Base-by-base conservation (phyloP, 345 rosid genomes). In the Eucalyptus curtisii region DNA sequence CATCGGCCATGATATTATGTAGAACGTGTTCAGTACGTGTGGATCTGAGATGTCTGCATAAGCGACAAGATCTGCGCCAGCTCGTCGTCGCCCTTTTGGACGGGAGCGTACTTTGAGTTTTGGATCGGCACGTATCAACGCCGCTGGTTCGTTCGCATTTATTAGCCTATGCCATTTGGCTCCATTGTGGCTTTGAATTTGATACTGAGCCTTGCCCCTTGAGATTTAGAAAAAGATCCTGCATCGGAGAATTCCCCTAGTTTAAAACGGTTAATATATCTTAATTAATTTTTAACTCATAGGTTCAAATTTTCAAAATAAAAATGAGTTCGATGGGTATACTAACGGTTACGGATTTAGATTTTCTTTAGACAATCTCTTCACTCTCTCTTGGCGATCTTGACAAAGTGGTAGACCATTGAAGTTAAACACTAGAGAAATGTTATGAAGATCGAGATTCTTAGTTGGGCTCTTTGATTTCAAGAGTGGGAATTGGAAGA, bases 301-400 rank as follows among this genome's bases (percentile, higher is more conserved):
- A 10, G 0, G 0, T 8, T 8, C 8, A 53, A 53, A 53, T 53
- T 53, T 53, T 53, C 10, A 19, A 55, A 55, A 55, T 0, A 24
- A 55, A 55, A 24, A 1, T 22, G 3, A 55, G 0, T 10, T 3
- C 1, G 0, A 55, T 4, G 0, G 1, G 24, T 24, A 9, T 55
- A 24, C 0, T 2, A 24, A 55, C 0, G 0, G 0, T 0, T 9
- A 22, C 0, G 1, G 0, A 0, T 24, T 55, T 22, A 4, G 0
- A 55, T 55, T 55, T 25, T 22, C 30, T 24, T 5, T 1, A 4
- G 3, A 24, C 0, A 0, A 24, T 22, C 6, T 55, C 10, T 52
- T 2, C 1, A 8, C 57, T 52, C 13, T 0, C 3, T 24, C 3
- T 4, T 55, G 13, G 1, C 1, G 0, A 55, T 22, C 0, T 1